These are phyloP conservation scores for Phoma sp. DNA, from an alignment of 2,329 filamentous ascomycete genomes.

Conservation along the genomic window DNA sequence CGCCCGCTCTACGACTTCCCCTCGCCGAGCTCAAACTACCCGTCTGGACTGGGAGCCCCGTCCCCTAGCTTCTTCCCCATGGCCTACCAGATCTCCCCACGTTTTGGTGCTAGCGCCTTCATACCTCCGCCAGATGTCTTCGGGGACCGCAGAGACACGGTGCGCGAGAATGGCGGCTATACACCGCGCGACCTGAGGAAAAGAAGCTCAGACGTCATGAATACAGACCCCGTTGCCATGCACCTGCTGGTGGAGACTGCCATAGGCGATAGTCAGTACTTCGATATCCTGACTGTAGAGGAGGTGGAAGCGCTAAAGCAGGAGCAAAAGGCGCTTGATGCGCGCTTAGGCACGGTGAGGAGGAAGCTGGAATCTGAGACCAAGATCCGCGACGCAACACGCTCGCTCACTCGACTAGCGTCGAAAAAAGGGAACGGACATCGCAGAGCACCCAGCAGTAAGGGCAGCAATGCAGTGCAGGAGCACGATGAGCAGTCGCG, in stretches of 20 bases:
- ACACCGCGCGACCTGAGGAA: conserved; percentile 37
- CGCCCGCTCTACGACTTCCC: conserved; percentile 45
- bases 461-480: conserved; percentile 46
- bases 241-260: conserved; percentile 95
- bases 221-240: conserved; percentile 72
- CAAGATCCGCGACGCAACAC: conserved; percentile 92
- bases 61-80: conserved; percentile 47
- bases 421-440: conserved; percentile 59
- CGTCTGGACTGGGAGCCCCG: conserved; percentile 39
- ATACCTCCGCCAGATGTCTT: conserved; percentile 49
- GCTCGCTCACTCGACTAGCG: conserved; percentile 83
- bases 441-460: conserved; percentile 60
- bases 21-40: conserved; percentile 48
- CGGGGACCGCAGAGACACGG: conserved; percentile 38
- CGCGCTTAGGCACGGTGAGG: conserved; percentile 80
- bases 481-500: conserved; percentile 62
- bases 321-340: conserved; percentile 73
- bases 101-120: conserved; percentile 46
- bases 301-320: conserved; percentile 93
- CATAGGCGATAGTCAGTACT: conserved; percentile 83
- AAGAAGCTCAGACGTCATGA: conserved; percentile 39
- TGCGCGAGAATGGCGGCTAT: conserved; percentile 36
- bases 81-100: conserved; percentile 46
- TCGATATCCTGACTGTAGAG: conserved; percentile 85
- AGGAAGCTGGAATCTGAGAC: conserved; percentile 87